These are phyloP conservation scores for Eleusine coracana DNA, from an alignment of 176 grass and related monocot species.

Conservation along the genomic window DNA sequence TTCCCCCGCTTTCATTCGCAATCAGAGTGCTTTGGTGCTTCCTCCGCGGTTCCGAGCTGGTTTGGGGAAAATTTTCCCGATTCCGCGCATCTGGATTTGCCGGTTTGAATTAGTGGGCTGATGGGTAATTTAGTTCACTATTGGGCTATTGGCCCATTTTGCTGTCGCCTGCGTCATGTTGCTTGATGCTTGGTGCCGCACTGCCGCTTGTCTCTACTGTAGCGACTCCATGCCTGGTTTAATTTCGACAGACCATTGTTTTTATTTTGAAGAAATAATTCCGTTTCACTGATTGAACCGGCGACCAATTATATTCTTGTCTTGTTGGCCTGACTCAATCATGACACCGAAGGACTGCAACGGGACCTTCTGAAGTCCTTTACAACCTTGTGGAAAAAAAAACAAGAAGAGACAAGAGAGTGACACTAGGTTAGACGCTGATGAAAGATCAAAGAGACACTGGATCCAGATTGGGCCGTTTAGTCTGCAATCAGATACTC, in stretches of 20 bases:
- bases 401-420: neutral
- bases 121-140: neutral
- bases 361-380: slow-evolving; percentile 25
- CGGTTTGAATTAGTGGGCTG: slow-evolving; percentile 21
- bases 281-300: neutral
- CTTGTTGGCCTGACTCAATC: neutral
- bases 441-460: slow-evolving; percentile 4
- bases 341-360: neutral
- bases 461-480: slow-evolving; percentile 2
- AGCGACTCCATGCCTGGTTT: neutral
- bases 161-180: neutral
- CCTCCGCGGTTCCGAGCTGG: neutral
- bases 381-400: neutral
- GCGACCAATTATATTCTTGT: neutral
- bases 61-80: neutral
- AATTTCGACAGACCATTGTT: neutral
- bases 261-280: neutral
- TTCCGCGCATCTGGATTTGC: neutral
- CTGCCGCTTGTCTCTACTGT: neutral
- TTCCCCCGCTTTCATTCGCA: neutral
- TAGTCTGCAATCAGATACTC: neutral
- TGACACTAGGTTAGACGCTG: neutral
- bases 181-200: neutral
- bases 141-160: neutral
- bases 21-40: neutral